phyloP scores from a whole-genome alignment of 495 filamentous ascomycete species.

The Aspergillus bertholletiae region DNA sequence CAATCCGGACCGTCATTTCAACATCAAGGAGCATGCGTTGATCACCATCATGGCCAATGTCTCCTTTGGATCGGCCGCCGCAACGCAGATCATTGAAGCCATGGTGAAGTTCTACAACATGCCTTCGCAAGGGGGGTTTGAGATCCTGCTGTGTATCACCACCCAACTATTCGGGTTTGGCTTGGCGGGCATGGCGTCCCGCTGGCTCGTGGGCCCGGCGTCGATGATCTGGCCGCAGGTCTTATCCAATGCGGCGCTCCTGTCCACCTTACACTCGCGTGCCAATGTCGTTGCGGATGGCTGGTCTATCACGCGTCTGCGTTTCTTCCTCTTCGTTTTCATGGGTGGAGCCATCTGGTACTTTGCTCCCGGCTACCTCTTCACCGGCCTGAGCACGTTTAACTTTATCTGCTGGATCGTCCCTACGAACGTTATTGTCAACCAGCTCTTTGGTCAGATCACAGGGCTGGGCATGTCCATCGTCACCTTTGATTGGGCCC shows the following conservation, averaged over 20 bases:
- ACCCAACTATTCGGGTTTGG: constrained; percentile 74
- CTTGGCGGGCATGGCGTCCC: constrained; percentile 58
- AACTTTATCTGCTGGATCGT: constrained; percentile 90
- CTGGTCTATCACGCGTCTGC: constrained; percentile 76
- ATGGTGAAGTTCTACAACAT: constrained; percentile 66
- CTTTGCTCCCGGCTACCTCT: constrained; percentile 78
- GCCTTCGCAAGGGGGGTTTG: constrained; percentile 63
- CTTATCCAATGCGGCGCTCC: constrained; percentile 82
- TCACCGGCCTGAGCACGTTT: constrained; percentile 87
- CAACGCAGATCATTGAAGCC: constrained; percentile 66
- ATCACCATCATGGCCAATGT: constrained; percentile 72
- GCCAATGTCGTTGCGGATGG: constrained; percentile 78
- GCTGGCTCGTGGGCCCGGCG: constrained; percentile 65
- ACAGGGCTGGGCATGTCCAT: constrained; percentile 77
- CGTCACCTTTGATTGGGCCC: constrained; percentile 90
- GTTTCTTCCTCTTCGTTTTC: constrained; percentile 77
- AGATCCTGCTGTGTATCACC: constrained; percentile 64
- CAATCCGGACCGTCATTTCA: constrained; percentile 71
- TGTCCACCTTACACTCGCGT: constrained; percentile 80
- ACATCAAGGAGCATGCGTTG: constrained; percentile 75
- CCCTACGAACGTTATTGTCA: constrained; percentile 64
- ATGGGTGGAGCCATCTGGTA: constrained; percentile 67
- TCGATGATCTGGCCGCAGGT: constrained; percentile 94
- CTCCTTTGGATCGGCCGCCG: constrained; percentile 59
- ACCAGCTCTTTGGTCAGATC: constrained; percentile 64